Evolutionary conservation across 2,329 filamentous ascomycete genomes (phyloP), one percentile per base, ranked within the genome.

Genomic region (Ceratocystiopsis brevicomis): DNA sequence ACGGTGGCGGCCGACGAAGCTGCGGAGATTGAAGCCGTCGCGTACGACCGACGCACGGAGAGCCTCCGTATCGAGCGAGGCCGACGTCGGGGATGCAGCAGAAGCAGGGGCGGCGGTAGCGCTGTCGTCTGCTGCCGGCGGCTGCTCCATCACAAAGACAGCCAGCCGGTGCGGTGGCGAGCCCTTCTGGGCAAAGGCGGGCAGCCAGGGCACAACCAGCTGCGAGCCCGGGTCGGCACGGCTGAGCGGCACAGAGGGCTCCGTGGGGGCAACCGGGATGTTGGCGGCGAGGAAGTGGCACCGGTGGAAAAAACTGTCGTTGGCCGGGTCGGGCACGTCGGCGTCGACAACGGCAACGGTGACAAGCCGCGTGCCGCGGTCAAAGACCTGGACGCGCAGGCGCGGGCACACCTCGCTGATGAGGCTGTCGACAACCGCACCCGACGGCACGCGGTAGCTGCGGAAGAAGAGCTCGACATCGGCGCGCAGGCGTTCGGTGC

Each of bases 81-180:
- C 16, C 30, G 43, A 37, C 38, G 38, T 8, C 4, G 33, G 33
- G 13, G 32, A 14, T 2, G 35, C n/a, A 10, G 35, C 35, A 6
- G 25, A 30, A 10, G 25, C 25, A 30, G 25, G 17, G n/a, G 14
- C 36, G 36, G 8, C 36, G 12, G 34, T 6, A 9, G 60, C 62
- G 48, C 69, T 54, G 43, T 70, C 74, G 42, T 76, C 65, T 42
- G 71, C 66, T 6, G 33, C 32, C 32, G 32, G 64, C 42, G 71
- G 66, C 61, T 98, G 90, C 63, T 93, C 76, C 41, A 96, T 67
- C 18, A 98, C 65, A 57, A 90, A 81, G 47, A 96, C 64, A 40
- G 79, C 78, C 44, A 96, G 68, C 42, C 90, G 81, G 61, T 96
- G 90, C 63, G 96, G 95, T 1, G 83, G 83, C 2, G 80, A 73